phyloP scores from a whole-genome alignment of 345 rosid species.

The Microcos paniculata region DNA sequence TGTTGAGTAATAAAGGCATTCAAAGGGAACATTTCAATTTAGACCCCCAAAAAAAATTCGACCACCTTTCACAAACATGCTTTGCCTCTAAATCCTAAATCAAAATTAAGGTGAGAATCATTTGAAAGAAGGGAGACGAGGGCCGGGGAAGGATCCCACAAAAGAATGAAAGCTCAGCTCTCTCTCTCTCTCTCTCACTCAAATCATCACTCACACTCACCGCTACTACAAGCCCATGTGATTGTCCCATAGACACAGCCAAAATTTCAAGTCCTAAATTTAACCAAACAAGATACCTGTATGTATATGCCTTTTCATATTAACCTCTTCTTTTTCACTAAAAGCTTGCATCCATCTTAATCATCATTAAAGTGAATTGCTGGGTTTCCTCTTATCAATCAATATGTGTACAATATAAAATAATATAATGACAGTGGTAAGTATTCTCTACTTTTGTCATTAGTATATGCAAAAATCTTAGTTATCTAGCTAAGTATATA shows the following conservation, averaged over 20 bases:
- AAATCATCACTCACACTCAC: not conserved
- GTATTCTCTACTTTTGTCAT: not conserved
- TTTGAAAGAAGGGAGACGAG: not conserved
- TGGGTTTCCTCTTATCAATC: constrained; percentile 12
- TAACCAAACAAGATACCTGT: not conserved
- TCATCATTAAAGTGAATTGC: constrained; percentile 23
- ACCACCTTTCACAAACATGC: constrained; percentile 10
- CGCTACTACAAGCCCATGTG: constrained; percentile 35
- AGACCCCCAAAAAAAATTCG: not conserved
- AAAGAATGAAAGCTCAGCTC: constrained; percentile 12
- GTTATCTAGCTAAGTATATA: not conserved
- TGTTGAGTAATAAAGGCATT: not conserved
- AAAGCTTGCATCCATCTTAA: constrained; percentile 24
- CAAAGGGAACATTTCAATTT: not conserved
- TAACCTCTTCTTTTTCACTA: constrained; percentile 33
- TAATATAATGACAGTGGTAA: not conserved
- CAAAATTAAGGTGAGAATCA: constrained; percentile 9
- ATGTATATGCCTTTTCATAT: constrained; percentile 17
- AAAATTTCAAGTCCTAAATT: not conserved
- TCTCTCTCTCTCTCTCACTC: not conserved
- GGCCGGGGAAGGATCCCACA: not conserved
- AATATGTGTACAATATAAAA: not conserved
- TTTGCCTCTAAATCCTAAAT: constrained; percentile 7
- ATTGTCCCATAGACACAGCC: constrained; percentile 23
- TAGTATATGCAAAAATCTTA: not conserved